Base-by-base conservation (phyloP, 148 eudicot species). In the Camellia granthamiana region DNA sequence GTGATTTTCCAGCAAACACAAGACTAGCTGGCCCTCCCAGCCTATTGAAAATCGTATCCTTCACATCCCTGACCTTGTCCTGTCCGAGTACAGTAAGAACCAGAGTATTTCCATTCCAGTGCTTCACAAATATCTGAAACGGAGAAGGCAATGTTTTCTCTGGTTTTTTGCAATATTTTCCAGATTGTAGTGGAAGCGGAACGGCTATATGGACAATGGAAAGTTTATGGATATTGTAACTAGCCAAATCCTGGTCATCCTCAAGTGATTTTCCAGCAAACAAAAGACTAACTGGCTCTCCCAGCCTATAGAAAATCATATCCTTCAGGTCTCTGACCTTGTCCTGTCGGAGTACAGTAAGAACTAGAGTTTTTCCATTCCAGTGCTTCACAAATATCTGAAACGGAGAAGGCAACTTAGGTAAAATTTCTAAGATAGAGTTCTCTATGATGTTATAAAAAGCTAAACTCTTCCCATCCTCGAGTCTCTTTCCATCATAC, bases 401-500 rank as follows among this genome's bases (percentile, higher is more conserved):
- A 30, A 85, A 55, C 0, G 18, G 38, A 44, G 46, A 14, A 23
- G 30, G 30, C 30, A 23, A 23, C 30, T 23, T 23, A 47, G 59
- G 16, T 51, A 60, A 19, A 43, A 83, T 18, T 21, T 56, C 41
- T 2, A 87, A 16, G 7, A 75, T 70, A 46, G 79, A 47, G 51
- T 76, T 18, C 12, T 63, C 60, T 2, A 1, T 44, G 23, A 81
- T 63, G 44, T 74, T 13, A 58, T 79, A 85, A 3, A n/a, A 74
- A 14, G 65, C 76, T 41, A 87, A 56, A 5, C 83, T 67, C 82
- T 58, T 83, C 38, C 47, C 59, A 42, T 81, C 83, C 6, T 83
- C 76, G 1, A 83, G 81, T 38, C 11, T 9, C 15, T 42, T 51
- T 5, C 81, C 80, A 4, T 0, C 43, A 14, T 21, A 66, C n/a